Conservation (phyloP, 306 rosid genomes). For the Castanea sativa region DNA sequence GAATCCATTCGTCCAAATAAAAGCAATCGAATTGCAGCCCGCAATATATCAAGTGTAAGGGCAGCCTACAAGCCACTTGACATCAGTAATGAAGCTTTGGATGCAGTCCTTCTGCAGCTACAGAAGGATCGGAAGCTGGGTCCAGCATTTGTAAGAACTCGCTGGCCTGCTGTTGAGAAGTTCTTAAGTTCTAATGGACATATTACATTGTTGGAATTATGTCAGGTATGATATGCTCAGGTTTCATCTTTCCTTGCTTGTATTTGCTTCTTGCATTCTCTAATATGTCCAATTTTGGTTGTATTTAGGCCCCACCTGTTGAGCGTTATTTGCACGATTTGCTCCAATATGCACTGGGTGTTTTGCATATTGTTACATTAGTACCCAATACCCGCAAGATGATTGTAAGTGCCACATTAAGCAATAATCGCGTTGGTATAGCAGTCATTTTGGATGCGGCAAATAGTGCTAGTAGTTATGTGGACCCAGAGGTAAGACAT, state of each 20-base stretch:
- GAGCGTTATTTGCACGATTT: slow-evolving; percentile 95
- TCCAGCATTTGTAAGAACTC: slow-evolving; percentile 86
- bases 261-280: background rate
- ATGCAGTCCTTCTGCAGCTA: slow-evolving; percentile 75
- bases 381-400: slow-evolving; percentile 92
- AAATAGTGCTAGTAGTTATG: slow-evolving; percentile 71
- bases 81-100: slow-evolving; percentile 88
- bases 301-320: slow-evolving; percentile 87
- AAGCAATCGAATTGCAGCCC: slow-evolving; percentile 73
- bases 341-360: slow-evolving; percentile 96
- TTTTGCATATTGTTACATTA: slow-evolving; percentile 85
- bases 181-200: slow-evolving; percentile 82
- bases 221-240: slow-evolving; percentile 65
- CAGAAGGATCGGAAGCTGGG: slow-evolving; percentile 98
- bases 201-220: slow-evolving; percentile 84
- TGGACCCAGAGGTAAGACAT: slow-evolving; percentile 82
- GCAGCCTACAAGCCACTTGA: slow-evolving; percentile 96
- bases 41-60: slow-evolving; percentile 78
- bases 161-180: slow-evolving; percentile 84
- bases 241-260: background rate
- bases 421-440: slow-evolving; percentile 85
- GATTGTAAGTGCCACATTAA: slow-evolving; percentile 82
- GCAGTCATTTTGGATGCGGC: slow-evolving; percentile 99
- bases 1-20: slow-evolving; percentile 96
- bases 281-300: slow-evolving; percentile 14